Base-by-base conservation (phyloP, 768 basidiomycete species). In the Suillus clintonianus region DNA sequence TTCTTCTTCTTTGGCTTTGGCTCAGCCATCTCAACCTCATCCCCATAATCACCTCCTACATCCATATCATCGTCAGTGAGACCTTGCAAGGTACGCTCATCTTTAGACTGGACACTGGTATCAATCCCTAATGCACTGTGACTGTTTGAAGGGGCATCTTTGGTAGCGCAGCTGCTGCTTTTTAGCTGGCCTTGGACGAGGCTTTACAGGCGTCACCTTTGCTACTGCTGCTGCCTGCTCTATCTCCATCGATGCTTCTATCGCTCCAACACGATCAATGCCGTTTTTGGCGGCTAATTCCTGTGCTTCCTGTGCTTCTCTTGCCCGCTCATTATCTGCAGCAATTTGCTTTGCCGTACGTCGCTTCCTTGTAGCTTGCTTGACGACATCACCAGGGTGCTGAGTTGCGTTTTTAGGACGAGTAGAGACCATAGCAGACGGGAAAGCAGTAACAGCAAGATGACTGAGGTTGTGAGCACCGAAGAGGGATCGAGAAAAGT, bases 261-360 rank as follows among this genome's bases (percentile, higher is more conserved):
- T 51, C 32, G 34, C 13, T 2, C 45, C 60, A 11, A 67, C 45
- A 27, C 34, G 34, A 6, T 51, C 39, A 9, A 55, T 19, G 19
- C 63, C 9, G 1, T 64, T 55, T 42, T 60, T n/a, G 9, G 45
- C 22, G 2, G 51, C 60, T 43, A 51, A 39, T 10, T 32, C 47
- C 24, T 57, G 22, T n/a, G 55, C 59, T n/a, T 42, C 60, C 37
- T 59, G 39, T 1, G 48, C 60, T n/a, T 60, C 60, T 39, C 45
- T 63, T 27, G 55, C 39, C 24, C 13, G 30, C 47, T 64, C 34
- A 41, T 0, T 47, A 22, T 67, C 61, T 2, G n/a, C 63, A 4
- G 51, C 60, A 32, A 64, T 64, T 30, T 67, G 37, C 14, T 47
- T 61, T 39, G 62, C 56, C n/a, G 66, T 64, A 42, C 43, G 13